Conservation (phyloP, 257 asterid genomes). For the Catharanthus roseus region DNA sequence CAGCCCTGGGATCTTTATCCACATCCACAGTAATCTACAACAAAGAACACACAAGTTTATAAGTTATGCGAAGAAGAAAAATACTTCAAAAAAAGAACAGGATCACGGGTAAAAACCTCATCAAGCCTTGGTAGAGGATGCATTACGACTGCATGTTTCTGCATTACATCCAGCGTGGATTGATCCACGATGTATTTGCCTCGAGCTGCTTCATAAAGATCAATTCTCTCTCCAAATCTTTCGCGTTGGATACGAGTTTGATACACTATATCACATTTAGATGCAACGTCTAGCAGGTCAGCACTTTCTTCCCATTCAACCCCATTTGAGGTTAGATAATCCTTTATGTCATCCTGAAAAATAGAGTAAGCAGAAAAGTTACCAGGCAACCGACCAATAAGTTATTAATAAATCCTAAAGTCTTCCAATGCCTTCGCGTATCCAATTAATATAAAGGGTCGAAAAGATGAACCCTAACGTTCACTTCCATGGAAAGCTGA, state of each 20-base stretch:
- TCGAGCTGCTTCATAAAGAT: constrained; percentile 78
- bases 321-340: constrained; percentile 67
- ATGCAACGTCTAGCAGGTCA: constrained; percentile 75
- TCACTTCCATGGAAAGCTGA: background rate
- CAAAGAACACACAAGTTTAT: background rate
- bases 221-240: constrained; percentile 74
- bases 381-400: background rate
- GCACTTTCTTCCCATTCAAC: constrained; percentile 90
- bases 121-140: constrained; percentile 96
- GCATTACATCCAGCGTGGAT: constrained; percentile 57
- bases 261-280: constrained; percentile 78
- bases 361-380: background rate
- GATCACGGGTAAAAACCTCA: constrained; percentile 46
- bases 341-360: constrained; percentile 86
- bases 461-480: background rate
- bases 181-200: constrained; percentile 74
- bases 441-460: background rate
- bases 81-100: background rate
- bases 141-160: constrained; percentile 87
- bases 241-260: constrained; percentile 85
- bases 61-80: background rate
- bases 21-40: constrained; percentile 72
- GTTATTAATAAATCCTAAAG: background rate
- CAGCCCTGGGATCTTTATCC: constrained; percentile 75
- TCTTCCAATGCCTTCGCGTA: background rate